A percentile compares a stretch with the other conserved stretches of the same genome.
phyloP scores from a whole-genome alignment of 1,284 basidiomycete genomes.

The Tremellales sp. region DNA sequence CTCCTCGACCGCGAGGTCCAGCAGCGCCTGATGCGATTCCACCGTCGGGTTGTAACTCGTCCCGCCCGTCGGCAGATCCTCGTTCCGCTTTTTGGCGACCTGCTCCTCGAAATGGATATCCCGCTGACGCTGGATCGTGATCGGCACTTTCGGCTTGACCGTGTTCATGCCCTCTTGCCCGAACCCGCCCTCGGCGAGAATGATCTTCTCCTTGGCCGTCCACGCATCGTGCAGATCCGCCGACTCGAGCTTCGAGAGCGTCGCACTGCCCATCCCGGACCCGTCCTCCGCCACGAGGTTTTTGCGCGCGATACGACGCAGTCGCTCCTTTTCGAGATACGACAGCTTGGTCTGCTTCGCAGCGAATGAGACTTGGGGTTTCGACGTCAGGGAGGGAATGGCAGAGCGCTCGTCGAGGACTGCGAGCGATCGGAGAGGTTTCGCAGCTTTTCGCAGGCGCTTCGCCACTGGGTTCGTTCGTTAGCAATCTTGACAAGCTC shows the following conservation, averaged over 20 bases:
- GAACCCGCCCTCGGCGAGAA: conserved; percentile 26
- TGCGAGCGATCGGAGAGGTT: conserved; percentile 69
- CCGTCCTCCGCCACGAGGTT: conserved; percentile 59
- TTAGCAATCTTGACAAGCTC: neutral
- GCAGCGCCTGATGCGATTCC: conserved; percentile 68
- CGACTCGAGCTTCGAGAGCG: conserved; percentile 18
- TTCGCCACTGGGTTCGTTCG: conserved; percentile 24
- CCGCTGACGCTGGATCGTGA: conserved; percentile 32
- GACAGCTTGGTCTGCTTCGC: conserved; percentile 49
- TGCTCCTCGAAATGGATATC: conserved; percentile 15
- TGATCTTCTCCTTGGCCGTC: conserved; percentile 4
- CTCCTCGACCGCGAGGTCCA: conserved; percentile 64
- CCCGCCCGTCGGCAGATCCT: conserved; percentile 75
- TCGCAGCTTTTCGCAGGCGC: conserved; percentile 41
- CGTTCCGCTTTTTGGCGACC: conserved; percentile 50
- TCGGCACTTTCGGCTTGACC: conserved; percentile 35
- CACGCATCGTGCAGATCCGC: conserved; percentile 19
- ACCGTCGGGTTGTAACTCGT: conserved; percentile 90
- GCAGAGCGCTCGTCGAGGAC: conserved; percentile 80
- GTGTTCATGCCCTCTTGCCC: conserved; percentile 37
- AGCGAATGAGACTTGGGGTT: conserved; percentile 42
- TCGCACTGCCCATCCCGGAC: conserved; percentile 24
- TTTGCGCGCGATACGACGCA: conserved; percentile 69
- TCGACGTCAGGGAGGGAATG: conserved; percentile 72
- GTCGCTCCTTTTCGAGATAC: conserved; percentile 65